Evolutionary conservation across 805 yeast species (phyloP).

Genomic region (Barnettozyma siamensis): DNA sequence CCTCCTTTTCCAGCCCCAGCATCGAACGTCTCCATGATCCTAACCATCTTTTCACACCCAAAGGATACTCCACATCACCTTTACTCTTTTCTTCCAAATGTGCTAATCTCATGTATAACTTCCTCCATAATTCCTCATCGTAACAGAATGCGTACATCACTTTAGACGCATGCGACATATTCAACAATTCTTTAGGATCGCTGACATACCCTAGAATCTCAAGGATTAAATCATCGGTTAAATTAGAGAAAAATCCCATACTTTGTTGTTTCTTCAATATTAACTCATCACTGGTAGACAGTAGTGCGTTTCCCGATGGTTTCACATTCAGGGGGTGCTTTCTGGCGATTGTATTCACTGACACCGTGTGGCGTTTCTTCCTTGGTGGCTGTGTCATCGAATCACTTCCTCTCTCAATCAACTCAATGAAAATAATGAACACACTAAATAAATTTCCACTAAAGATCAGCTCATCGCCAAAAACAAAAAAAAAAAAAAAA

Average conservation of each 20-base stretch:
- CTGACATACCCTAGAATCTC: constrained; percentile 45
- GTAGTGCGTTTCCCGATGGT: constrained; percentile 65
- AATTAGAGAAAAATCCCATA: constrained; percentile 46
- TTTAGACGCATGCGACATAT: constrained; percentile 55
- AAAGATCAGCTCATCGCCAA: not conserved
- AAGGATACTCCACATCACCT: constrained; percentile 21
- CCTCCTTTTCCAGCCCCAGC: constrained; percentile 36
- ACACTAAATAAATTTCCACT: not conserved
- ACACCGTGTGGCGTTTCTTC: constrained; percentile 21
- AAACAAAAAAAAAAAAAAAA: not conserved
- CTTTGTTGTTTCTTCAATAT: constrained; percentile 22
- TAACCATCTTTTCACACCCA: constrained; percentile 43
- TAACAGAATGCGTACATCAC: constrained; percentile 65
- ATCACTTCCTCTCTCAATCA: not conserved
- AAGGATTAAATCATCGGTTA: constrained; percentile 63
- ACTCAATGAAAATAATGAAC: too few relatives aligned
- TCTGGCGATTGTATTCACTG: constrained; percentile 28
- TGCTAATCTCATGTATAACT: constrained; percentile 36
- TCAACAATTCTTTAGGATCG: constrained; percentile 41
- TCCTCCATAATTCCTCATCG: constrained; percentile 81
- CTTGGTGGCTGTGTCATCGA: constrained; percentile 20
- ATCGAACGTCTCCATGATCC: constrained; percentile 80
- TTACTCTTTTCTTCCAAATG: constrained; percentile 10
- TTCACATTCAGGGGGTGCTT: constrained; percentile 69
- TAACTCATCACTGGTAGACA: constrained; percentile 25